A percentile compares a stretch with the other conserved stretches of the same genome.
phyloP scores from a whole-genome alignment of 164 flowering plant genomes.

The Vitis rotundifolia region DNA sequence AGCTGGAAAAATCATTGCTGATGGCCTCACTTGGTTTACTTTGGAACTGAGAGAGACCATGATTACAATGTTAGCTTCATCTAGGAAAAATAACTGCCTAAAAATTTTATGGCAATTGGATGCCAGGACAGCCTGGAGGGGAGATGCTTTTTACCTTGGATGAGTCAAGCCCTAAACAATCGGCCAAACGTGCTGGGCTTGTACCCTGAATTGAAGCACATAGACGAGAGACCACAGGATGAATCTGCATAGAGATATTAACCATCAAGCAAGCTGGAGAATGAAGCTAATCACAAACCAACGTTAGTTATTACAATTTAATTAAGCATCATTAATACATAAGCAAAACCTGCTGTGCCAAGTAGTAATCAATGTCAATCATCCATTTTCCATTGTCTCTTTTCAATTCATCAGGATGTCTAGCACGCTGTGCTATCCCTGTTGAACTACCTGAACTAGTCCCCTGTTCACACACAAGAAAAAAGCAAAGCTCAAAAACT shows the following conservation, averaged over 20 bases:
- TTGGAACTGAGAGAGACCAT: conserved; percentile 56
- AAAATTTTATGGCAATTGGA: conserved; percentile 1
- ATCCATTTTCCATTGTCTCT: conserved; percentile 75
- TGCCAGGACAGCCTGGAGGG: background rate
- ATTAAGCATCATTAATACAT: background rate
- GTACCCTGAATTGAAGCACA: conserved; percentile 97
- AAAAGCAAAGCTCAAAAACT: background rate
- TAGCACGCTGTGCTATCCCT: conserved; percentile 94
- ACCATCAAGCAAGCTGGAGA: background rate
- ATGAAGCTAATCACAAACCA: background rate
- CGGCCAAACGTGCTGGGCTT: conserved; percentile 93
- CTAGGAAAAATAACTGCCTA: background rate
- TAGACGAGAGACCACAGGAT: conserved; percentile 95
- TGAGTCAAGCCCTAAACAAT: conserved; percentile 95
- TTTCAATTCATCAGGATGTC: conserved; percentile 96
- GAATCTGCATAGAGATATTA: conserved; percentile 59
- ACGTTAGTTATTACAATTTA: background rate
- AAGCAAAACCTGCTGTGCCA: conserved; percentile 78
- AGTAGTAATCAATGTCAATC: conserved; percentile 92
- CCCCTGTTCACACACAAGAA: conserved; percentile 42
- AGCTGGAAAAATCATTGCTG: conserved; percentile 50
- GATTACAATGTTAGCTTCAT: conserved; percentile 8
- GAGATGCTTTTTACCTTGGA: conserved; percentile 61
- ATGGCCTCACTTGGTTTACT: conserved; percentile 51
- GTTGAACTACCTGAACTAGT: conserved; percentile 48